Evolutionary conservation across 805 yeast species (phyloP), one percentile per base, ranked within the genome.

Genomic region (Teunomyces aglyptinius): DNA sequence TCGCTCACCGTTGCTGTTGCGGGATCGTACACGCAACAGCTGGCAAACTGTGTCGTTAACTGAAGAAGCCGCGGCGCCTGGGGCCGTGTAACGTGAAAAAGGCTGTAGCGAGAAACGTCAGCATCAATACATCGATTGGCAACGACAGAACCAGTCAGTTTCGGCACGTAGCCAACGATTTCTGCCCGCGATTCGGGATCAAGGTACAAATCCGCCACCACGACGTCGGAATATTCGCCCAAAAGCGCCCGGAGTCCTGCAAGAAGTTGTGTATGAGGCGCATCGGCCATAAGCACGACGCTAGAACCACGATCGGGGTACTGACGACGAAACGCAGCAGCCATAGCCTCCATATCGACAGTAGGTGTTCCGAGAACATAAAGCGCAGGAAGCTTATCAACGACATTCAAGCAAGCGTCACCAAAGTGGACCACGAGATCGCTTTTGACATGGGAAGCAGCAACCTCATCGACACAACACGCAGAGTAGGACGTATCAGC

Each of bases 401-500:
- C 82, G 0, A 90, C 86, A 55, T 86, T 90, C 59, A 94, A 66
- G 64, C 99, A 94, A 0, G 98, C 92, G 60, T 89, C 96, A 2
- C 99, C 99, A 65, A 91, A 89, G 65, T 94, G 99, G 1, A 91
- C 82, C 24, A 94, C 89, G 4, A 86, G 67, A 52, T 92, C 96
- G 5, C 94, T 90, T 5, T 71, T 61, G 12, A 92, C 95, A 64
- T 94, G 99, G 59, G 87, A 91, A 0, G 97, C 96, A 0, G 99
- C 98, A 22, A 92, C 95, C 59, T 91, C 97, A 64, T 94, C 99
- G 8, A 92, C 85, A 67, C 99, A 94, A 65, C 99, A 94, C 1
- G 96, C 76, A 24, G 96, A 88, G 59, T 94, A 94, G 0, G 97
- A 89, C 0, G 99, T 92, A 60, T 94, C 99, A 0, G 98, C 99